Conservation (phyloP, 352 stramenopile species). For the Phytophthora ramorum region DNA sequence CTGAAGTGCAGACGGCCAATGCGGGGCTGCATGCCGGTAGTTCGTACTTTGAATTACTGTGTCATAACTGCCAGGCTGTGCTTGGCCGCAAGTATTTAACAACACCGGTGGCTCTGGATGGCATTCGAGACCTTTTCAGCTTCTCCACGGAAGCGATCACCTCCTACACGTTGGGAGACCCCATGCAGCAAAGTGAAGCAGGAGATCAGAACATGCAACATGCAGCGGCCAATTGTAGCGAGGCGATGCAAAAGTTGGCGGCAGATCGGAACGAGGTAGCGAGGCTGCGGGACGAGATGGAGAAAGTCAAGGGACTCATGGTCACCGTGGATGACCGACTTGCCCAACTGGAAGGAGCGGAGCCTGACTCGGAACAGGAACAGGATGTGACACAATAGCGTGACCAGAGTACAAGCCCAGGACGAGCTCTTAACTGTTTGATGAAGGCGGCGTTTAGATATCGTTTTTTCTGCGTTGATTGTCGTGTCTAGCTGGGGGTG, state of each 20-base stretch:
- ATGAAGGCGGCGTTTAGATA: constrained; percentile 35
- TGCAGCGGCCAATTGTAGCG: constrained; percentile 41
- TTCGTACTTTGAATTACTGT: constrained; percentile 81
- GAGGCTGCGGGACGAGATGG: constrained; percentile 74
- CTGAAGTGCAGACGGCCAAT: constrained; percentile 61
- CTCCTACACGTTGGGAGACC: constrained; percentile 83
- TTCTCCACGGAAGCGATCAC: constrained; percentile 79
- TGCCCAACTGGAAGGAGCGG: constrained; percentile 58
- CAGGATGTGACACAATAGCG: constrained; percentile 1
- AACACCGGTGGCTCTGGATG: constrained; percentile 66
- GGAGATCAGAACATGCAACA: constrained; percentile 24
- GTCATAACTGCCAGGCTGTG: constrained; percentile 82
- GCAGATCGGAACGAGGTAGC: constrained; percentile 57
- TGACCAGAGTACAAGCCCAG: constrained; percentile 2
- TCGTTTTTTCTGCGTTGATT: constrained; percentile 35
- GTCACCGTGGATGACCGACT: constrained; percentile 78
- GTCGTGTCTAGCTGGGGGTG: constrained; percentile 23
- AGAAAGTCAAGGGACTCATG: constrained; percentile 80
- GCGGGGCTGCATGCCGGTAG: constrained; percentile 62
- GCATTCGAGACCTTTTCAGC: constrained; percentile 72
- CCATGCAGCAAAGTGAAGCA: constrained; percentile 33
- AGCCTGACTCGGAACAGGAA: constrained; percentile 50
- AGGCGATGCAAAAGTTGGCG: constrained; percentile 47
- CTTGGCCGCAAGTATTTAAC: constrained; percentile 82
- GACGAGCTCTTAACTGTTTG: constrained; percentile 14